Percentiles rank a stretch among this genome's conserved stretches.
These are phyloP conservation scores for Chaetomidium leptoderma DNA, from an alignment of 495 filamentous ascomycete species.

Conservation along the genomic window DNA sequence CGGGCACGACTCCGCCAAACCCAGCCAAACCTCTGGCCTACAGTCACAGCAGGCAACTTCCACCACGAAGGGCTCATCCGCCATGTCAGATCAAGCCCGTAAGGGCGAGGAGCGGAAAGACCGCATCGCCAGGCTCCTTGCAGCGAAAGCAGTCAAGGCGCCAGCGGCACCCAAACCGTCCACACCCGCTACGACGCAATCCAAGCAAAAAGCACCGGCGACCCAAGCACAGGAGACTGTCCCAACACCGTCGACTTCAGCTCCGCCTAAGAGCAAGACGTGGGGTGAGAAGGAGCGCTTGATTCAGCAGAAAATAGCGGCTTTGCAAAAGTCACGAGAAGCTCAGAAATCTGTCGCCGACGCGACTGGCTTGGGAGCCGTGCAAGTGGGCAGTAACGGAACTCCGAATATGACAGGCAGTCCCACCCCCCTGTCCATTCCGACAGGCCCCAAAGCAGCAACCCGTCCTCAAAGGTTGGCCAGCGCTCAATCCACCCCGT, in stretches of 20 bases:
- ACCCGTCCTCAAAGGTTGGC: background rate
- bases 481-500: background rate
- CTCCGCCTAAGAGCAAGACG: slow-evolving; percentile 30
- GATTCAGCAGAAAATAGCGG: slow-evolving; percentile 46
- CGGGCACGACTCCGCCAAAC: background rate
- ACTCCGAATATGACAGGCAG: background rate
- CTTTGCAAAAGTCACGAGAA: slow-evolving; percentile 41
- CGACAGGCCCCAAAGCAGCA: slow-evolving; percentile 4
- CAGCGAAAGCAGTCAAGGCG: slow-evolving; percentile 48
- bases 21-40: background rate
- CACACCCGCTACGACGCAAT: slow-evolving; percentile 7
- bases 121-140: slow-evolving; percentile 67
- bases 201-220: slow-evolving; percentile 16
- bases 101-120: slow-evolving; percentile 70
- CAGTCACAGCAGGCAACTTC: slow-evolving; percentile 9
- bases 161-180: slow-evolving; percentile 11
- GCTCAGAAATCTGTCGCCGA: slow-evolving; percentile 15
- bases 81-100: slow-evolving; percentile 24
- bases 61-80: slow-evolving; percentile 12
- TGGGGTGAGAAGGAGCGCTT: slow-evolving; percentile 44
- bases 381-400: background rate
- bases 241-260: slow-evolving; percentile 14
- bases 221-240: slow-evolving; percentile 9
- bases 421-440: background rate
- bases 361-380: background rate